These are phyloP conservation scores for Rhododendron griersonianum DNA, from an alignment of 148 eudicot genomes.

Conservation along the genomic window DNA sequence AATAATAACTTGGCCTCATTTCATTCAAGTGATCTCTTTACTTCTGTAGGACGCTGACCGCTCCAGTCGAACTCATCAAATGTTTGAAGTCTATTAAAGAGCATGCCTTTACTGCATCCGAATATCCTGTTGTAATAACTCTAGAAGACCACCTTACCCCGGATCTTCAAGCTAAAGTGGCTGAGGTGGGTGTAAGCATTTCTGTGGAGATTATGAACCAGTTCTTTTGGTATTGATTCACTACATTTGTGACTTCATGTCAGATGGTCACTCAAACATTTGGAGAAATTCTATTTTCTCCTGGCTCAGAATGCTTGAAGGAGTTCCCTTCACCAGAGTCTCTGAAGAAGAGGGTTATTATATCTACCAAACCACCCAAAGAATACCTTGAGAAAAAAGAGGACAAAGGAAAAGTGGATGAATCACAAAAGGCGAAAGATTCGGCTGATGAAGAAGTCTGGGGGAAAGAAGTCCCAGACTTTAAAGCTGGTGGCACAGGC, in stretches of 20 bases:
- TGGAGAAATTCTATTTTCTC: slow-evolving; percentile 66
- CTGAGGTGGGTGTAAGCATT: slow-evolving; percentile 48
- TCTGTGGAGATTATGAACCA: background rate
- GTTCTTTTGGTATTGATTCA: background rate
- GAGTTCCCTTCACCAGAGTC: slow-evolving; percentile 81
- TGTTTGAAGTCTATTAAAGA: slow-evolving; percentile 70
- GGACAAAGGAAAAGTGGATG: slow-evolving; percentile 25
- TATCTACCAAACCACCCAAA: slow-evolving; percentile 93
- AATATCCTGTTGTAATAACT: slow-evolving; percentile 78
- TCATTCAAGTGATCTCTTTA: background rate
- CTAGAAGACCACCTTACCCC: slow-evolving; percentile 90
- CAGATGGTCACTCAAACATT: slow-evolving; percentile 87
- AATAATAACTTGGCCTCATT: background rate
- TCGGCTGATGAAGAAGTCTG: slow-evolving; percentile 58
- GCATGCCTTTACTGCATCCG: slow-evolving; percentile 70
- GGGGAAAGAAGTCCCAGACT: slow-evolving; percentile 63
- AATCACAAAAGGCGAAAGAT: slow-evolving; percentile 30
- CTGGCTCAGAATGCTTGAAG: slow-evolving; percentile 57
- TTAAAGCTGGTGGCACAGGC: slow-evolving; percentile 16
- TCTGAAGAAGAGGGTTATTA: slow-evolving; percentile 56
- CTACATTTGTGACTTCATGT: slow-evolving; percentile 9
- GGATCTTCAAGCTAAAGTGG: slow-evolving; percentile 85
- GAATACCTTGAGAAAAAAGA: slow-evolving; percentile 56
- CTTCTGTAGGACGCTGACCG: slow-evolving; percentile 65
- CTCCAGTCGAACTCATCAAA: slow-evolving; percentile 65